Conservation (phyloP, 192 early-diverging fungal genomes). For the Entomortierella chlamydospora region DNA sequence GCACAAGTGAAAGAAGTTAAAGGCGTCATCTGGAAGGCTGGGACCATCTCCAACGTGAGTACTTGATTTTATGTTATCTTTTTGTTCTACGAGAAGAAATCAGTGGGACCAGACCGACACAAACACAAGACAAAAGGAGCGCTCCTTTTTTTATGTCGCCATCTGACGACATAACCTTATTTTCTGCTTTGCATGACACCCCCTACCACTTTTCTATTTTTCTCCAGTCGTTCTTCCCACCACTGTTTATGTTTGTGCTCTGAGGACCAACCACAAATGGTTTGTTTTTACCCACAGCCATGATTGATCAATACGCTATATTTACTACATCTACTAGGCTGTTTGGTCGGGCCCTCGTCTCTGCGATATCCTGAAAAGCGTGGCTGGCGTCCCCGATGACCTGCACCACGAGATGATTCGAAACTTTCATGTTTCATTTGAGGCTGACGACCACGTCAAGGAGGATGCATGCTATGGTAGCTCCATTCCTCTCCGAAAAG, state of each 20-base stretch:
- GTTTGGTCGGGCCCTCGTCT: slow-evolving; percentile 83
- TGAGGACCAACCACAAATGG: too few relatives aligned
- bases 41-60: slow-evolving; percentile 79
- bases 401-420: slow-evolving; percentile 64
- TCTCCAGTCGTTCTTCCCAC: neutral
- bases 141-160: slow-evolving; percentile 24
- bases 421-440: slow-evolving; percentile 71
- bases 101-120: too few relatives aligned
- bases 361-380: slow-evolving; percentile 73
- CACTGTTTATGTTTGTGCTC: neutral
- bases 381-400: slow-evolving; percentile 66
- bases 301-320: neutral
- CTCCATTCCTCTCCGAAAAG: slow-evolving; percentile 74
- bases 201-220: neutral
- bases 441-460: slow-evolving; percentile 72
- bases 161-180: slow-evolving; percentile 50
- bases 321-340: slow-evolving; percentile 62
- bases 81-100: neutral
- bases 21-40: slow-evolving; percentile 83
- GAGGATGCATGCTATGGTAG: slow-evolving; percentile 80
- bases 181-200: neutral
- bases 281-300: neutral
- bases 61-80: neutral
- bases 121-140: too few relatives aligned
- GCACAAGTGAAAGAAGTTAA: slow-evolving; percentile 80